phyloP scores from a whole-genome alignment of 192 early-diverging fungal genomes.

The Pilobolus umbonatus region DNA sequence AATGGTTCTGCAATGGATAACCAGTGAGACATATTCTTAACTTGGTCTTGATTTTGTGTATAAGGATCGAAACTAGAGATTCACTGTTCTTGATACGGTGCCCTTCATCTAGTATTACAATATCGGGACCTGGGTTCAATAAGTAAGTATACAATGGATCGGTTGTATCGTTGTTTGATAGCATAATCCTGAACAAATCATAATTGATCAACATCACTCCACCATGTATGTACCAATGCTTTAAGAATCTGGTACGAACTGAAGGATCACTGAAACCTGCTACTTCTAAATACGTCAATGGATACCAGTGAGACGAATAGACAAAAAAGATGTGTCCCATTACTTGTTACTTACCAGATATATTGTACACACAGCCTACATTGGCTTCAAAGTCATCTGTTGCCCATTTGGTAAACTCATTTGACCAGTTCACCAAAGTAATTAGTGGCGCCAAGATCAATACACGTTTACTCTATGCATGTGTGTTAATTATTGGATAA shows the following conservation, averaged over 20 bases:
- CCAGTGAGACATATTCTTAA: slow-evolving; percentile 76
- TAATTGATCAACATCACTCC: slow-evolving; percentile 73
- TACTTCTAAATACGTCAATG: background rate
- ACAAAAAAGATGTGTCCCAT: too few species aligned
- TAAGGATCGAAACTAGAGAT: background rate
- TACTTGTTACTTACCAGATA: slow-evolving; percentile 5
- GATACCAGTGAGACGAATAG: background rate
- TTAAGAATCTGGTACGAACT: slow-evolving; percentile 31
- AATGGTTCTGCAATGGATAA: slow-evolving; percentile 78
- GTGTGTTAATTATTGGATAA: background rate
- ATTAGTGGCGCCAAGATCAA: slow-evolving; percentile 72
- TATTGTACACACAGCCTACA: slow-evolving; percentile 47
- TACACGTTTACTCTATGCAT: slow-evolving; percentile 40
- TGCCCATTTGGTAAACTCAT: slow-evolving; percentile 70
- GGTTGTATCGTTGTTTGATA: background rate
- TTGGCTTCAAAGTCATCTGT: slow-evolving; percentile 20
- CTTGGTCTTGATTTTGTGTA: slow-evolving; percentile 45
- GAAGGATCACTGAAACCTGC: background rate
- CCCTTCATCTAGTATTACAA: slow-evolving; percentile 80
- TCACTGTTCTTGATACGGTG: slow-evolving; percentile 63
- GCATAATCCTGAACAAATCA: slow-evolving; percentile 47
- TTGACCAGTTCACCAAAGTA: slow-evolving; percentile 68
- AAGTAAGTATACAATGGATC: slow-evolving; percentile 33
- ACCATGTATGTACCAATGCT: slow-evolving; percentile 54
- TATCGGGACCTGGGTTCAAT: slow-evolving; percentile 58